These are phyloP conservation scores for Apiospora sp. DNA, from an alignment of 2,329 filamentous ascomycete genomes.

Conservation along the genomic window DNA sequence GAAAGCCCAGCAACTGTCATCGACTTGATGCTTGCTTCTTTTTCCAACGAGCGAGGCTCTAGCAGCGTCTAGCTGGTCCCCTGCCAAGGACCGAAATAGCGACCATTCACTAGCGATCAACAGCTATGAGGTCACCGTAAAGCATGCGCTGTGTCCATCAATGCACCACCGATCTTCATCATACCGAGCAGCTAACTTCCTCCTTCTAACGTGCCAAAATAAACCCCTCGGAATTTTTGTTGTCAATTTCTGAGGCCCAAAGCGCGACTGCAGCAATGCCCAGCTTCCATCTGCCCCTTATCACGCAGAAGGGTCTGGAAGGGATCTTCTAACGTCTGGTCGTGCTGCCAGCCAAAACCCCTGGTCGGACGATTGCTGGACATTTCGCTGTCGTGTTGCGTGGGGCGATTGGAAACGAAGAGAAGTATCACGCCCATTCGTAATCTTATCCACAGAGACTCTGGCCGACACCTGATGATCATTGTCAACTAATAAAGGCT, in stretches of 20 bases:
- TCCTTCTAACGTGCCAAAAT: not conserved
- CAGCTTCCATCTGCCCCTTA: not conserved
- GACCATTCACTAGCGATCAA: conserved; percentile 20
- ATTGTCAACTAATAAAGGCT: not conserved
- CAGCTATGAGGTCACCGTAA: conserved; percentile 17
- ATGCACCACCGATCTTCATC: conserved; percentile 13
- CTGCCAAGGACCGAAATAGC: not conserved
- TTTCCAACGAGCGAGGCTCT: conserved; percentile 4
- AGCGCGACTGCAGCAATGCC: not conserved
- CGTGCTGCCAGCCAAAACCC: not conserved
- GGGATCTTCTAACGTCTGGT: not conserved
- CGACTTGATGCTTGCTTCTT: not conserved
- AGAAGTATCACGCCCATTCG: conserved; percentile 1
- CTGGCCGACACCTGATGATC: conserved; percentile 1
- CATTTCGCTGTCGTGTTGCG: conserved; percentile 12
- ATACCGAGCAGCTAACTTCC: not conserved
- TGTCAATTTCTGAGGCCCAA: conserved; percentile 1
- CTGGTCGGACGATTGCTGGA: conserved; percentile 10
- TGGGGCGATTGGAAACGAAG: not conserved
- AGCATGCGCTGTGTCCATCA: conserved; percentile 4
- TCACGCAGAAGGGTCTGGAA: not conserved
- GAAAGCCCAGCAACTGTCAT: not conserved
- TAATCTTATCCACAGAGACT: conserved; percentile 14
- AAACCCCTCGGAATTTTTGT: not conserved
- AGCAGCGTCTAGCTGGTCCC: conserved; percentile 1